phyloP scores from a whole-genome alignment of 805 yeast species.

The Soucietia sequanensis region DNA sequence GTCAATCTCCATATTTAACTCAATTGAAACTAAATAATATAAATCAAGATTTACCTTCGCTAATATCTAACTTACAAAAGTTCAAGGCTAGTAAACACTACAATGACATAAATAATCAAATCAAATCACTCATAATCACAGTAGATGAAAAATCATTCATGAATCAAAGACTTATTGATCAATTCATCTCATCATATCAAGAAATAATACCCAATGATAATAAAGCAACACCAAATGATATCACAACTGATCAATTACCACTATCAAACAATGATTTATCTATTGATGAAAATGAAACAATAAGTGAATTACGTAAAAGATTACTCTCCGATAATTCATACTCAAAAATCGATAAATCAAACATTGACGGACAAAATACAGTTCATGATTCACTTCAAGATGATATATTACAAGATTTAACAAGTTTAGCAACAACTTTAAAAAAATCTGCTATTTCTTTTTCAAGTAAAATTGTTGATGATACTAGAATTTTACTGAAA shows the following conservation, averaged over 20 bases:
- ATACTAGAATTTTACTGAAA: conserved; percentile 27
- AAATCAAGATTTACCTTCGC: conserved; percentile 11
- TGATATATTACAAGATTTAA: conserved; percentile 46
- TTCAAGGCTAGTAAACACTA: conserved; percentile 12
- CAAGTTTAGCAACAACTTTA: conserved; percentile 46
- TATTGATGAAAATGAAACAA: no score
- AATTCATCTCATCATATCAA: background rate
- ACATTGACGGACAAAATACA: conserved; percentile 25
- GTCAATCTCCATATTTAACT: conserved; percentile 23
- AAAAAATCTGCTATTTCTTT: conserved; percentile 46
- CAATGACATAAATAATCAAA: conserved; percentile 6
- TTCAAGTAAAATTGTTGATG: conserved; percentile 36
- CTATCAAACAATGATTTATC: conserved; percentile 8
- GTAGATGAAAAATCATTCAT: conserved; percentile 22
- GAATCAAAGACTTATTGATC: conserved; percentile 13
- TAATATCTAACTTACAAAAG: conserved; percentile 5
- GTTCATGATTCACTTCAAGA: conserved; percentile 48
- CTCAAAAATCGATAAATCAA: no score
- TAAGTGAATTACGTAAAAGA: conserved; percentile 21
- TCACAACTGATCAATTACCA: background rate
- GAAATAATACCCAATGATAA: background rate
- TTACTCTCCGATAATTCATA: conserved; percentile 11
- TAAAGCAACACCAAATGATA: background rate
- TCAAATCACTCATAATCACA: conserved; percentile 14
- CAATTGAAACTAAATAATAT: conserved; percentile 19